phyloP scores from a whole-genome alignment of 306 rosid genomes.

The Vigna mungo region DNA sequence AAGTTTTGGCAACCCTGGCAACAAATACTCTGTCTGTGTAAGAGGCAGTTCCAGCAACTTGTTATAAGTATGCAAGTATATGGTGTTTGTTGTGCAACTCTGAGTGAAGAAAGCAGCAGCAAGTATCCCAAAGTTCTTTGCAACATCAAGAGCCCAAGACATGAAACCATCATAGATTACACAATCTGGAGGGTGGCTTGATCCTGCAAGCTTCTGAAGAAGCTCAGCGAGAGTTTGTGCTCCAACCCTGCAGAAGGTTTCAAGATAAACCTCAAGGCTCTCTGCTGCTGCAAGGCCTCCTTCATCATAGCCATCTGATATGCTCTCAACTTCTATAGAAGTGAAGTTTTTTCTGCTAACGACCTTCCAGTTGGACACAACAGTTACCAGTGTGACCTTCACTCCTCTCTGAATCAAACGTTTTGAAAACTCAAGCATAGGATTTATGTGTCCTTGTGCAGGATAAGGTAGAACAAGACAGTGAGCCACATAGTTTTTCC shows the following conservation, averaged over 20 bases:
- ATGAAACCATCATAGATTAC: conserved; percentile 51
- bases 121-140: conserved; percentile 43
- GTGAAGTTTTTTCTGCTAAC: neutral
- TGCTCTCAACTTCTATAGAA: conserved; percentile 45
- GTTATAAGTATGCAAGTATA: conserved; percentile 44
- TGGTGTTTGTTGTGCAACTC: conserved; percentile 39
- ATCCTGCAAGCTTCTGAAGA: conserved; percentile 29
- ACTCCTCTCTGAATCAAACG: conserved; percentile 50
- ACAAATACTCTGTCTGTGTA: neutral
- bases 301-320: conserved; percentile 54
- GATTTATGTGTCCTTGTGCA: conserved; percentile 56
- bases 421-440: conserved; percentile 57
- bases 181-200: conserved; percentile 38
- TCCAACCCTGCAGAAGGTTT: conserved; percentile 39
- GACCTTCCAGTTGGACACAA: conserved; percentile 33
- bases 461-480: conserved; percentile 50
- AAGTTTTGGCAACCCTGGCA: conserved; percentile 47
- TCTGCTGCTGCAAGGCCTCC: conserved; percentile 38
- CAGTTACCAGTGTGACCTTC: conserved; percentile 43
- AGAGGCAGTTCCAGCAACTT: conserved; percentile 45
- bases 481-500: conserved; percentile 40
- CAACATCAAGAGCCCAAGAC: conserved; percentile 60
- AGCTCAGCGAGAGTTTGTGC: conserved; percentile 40
- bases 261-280: conserved; percentile 37
- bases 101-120: conserved; percentile 54